A percentile compares a stretch with the other conserved stretches of the same genome.
These are phyloP conservation scores for Candida dajiaensis DNA, from an alignment of 805 yeast genomes.

Conservation along the genomic window DNA sequence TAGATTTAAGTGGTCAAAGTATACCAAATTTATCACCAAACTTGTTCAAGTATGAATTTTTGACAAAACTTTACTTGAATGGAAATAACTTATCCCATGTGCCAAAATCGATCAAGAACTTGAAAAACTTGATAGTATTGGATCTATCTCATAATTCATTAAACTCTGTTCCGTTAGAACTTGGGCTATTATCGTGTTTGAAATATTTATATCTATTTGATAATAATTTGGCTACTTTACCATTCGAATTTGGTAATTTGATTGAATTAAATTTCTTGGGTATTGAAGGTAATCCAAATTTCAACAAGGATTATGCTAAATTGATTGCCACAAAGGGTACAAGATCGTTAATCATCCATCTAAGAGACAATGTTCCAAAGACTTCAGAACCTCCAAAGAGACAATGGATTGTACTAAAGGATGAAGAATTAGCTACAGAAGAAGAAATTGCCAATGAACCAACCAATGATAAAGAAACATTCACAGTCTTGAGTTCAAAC, in stretches of 20 bases:
- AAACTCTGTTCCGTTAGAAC: conserved; percentile 68
- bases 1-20: conserved; percentile 90
- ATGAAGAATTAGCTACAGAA: conserved; percentile 55
- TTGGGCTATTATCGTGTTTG: conserved; percentile 77
- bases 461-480: conserved; percentile 34
- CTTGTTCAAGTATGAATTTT: conserved; percentile 73
- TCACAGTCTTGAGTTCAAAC: conserved; percentile 83
- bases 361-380: conserved; percentile 79
- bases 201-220: conserved; percentile 84
- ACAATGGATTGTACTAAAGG: conserved; percentile 75
- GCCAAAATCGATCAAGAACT: conserved; percentile 62
- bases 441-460: conserved; percentile 22
- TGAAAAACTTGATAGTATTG: conserved; percentile 70
- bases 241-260: conserved; percentile 79
- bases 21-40: conserved; percentile 63
- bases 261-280: conserved; percentile 85
- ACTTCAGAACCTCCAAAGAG: conserved; percentile 64
- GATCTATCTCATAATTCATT: conserved; percentile 80
- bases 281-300: conserved; percentile 79
- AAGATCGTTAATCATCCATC: conserved; percentile 68
- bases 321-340: conserved; percentile 79
- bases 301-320: conserved; percentile 58
- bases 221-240: conserved; percentile 69
- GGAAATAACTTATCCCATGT: conserved; percentile 70
- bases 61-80: conserved; percentile 80